Base-by-base conservation (phyloP, 2,329 filamentous ascomycete genomes). In the Lecanoromycetidae sp. region DNA sequence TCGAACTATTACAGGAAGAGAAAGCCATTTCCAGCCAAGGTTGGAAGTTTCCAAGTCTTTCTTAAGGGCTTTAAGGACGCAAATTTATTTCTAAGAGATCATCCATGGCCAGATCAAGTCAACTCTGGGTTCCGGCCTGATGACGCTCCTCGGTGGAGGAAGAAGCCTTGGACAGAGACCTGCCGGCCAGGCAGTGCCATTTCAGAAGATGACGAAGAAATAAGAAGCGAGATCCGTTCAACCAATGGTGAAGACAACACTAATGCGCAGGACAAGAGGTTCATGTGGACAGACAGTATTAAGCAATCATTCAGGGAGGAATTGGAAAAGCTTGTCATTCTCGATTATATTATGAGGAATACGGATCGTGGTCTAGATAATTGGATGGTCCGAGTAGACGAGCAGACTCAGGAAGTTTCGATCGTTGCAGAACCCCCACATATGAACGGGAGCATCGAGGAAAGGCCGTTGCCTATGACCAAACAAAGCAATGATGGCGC, bases 331-430 rank as follows among this genome's bases (percentile, higher is more conserved):
- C 72, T 98, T 6, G 93, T 98, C 19, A 94, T 98, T 58, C 66
- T 98, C 55, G 91, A 98, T 66, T 98, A 98, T 62, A 94, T 98
- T 54, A 98, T 98, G 91, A 79, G 91, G 49, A 98, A 98, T 61
- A 98, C 91, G 1, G 91, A 98, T 63, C 78, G 91, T 66, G 91
- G 91, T 1, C 71, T 95, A 48, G 91, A 98, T 63, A 98, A 98
- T 58, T 98, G 91, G 91, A 98, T 98, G 91, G 87, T 98, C 61
- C 91, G 87, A 63, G 85, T 98, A 26, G 88, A 98, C 63, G 86
- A 80, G 74, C 77, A 87, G 56, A 80, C 76, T 2, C 79, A 91
- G 58, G 77, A 83, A 57, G 90, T 91, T 10, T 86, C 84, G 6
- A 86, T 98, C 54, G 81, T 83, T 13, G 87, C 87, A 0, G 87